Base-by-base conservation (phyloP, 495 filamentous ascomycete genomes). In the Penicillium mononematosum region DNA sequence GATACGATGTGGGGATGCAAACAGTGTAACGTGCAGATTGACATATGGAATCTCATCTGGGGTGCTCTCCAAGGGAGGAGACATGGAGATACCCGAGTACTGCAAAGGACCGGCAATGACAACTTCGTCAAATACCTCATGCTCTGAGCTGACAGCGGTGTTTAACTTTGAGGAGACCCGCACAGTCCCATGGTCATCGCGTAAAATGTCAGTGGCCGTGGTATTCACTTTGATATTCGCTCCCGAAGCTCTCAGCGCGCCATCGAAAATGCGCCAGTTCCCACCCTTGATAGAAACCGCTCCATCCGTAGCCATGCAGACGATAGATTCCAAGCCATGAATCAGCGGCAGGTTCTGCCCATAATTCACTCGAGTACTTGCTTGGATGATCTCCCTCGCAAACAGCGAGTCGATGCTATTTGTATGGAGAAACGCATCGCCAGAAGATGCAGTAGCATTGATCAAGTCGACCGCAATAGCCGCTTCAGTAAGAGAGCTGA, bases 351-450 rank as follows among this genome's bases (percentile, higher is more conserved):
- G 67, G 58, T 99, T 97, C 59, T 93, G 90, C 0, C 88, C 94
- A 74, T 98, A 98, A 67, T 99, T 99, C 43, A 98, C 94, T 5
- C 94, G 80, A 1, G 94, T 98, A 60, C 85, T 89, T 2, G 94
- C 90, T 74, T 98, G 95, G 12, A 98, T 83, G 42, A 99, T 85
- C 46, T 99, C 92, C 11, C 83, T 83, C 2, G 88, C 74, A 66
- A 95, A 99, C 10, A 70, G 59, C 0, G 78, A 71, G 3, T 78
- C 79, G 39, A 98, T 82, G 5, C 78, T 78, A 62, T 93, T 94
- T n/a, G 73, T 69, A 16, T 75, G 68, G 10, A 99, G 74, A 56
- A 85, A 88, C 60, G 88, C 81, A 49, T 82, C 70, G 2, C 93
- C 95, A 5, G 93, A 89, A 20, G 81, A 68, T 0, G 84, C 76